A percentile compares a stretch with the other conserved stretches of the same genome.
These are phyloP conservation scores for Paramecium biaurelia DNA, from an alignment of 73 alveolate species.

Conservation along the genomic window DNA sequence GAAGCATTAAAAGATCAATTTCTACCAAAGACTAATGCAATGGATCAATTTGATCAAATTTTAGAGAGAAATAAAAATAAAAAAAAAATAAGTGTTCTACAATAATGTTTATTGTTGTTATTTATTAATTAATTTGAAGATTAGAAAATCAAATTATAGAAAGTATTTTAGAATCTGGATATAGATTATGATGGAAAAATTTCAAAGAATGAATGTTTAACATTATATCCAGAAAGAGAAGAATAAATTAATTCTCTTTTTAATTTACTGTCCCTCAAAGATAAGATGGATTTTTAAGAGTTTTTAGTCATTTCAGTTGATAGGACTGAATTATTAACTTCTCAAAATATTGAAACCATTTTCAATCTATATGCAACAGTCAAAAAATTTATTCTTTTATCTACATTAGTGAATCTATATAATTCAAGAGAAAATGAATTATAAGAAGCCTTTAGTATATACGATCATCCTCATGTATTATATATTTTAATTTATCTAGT, in stretches of 20 bases:
- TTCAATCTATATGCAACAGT: background rate
- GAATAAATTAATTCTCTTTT: background rate
- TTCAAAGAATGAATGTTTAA: background rate
- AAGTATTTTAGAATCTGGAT: background rate
- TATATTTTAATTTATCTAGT: background rate
- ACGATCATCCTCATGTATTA: background rate
- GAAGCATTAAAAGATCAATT: background rate
- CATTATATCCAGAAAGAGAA: background rate
- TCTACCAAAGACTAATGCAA: background rate
- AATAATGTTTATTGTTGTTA: background rate
- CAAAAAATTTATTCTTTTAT: background rate
- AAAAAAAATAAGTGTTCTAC: background rate
- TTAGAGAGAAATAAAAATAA: background rate
- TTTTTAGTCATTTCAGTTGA: background rate
- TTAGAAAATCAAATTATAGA: background rate
- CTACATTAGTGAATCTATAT: background rate
- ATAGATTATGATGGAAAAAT: conserved; percentile 2
- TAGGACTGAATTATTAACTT: background rate
- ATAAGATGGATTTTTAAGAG: background rate
- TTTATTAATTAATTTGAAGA: conserved; percentile 7
- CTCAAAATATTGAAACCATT: background rate
- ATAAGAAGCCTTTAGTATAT: background rate
- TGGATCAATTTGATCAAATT: background rate
- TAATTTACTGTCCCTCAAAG: background rate
- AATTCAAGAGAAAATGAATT: background rate